Evolutionary conservation across 768 basidiomycete genomes (phyloP), one percentile per base, ranked within the genome.

Genomic region (Crepidotus variabilis): DNA sequence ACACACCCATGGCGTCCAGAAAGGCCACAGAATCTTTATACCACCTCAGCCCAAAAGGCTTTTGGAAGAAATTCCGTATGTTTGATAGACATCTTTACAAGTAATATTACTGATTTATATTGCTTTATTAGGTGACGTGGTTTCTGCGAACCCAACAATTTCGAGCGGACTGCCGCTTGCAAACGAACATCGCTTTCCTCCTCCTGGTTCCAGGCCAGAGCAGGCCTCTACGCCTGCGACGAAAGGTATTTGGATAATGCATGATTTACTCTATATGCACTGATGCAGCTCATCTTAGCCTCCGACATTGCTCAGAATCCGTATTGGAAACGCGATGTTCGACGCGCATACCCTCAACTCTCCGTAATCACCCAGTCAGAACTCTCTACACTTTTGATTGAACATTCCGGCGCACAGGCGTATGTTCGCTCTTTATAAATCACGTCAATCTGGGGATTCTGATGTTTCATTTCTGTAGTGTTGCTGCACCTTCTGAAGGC

Each of bases 51-150:
- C 87, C 90, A 22, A 86, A 88, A 72, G 94, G 94, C 8, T 95
- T 96, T 70, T 96, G 94, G 94, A 96, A 95, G 84, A 93, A 90
- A 77, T 93, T 97, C 67, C 85, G 94, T 94, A 63, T 57, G 92
- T 78, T 59, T 36, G 2, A 33, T 45, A 35, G n/a, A 8, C 9
- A 32, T 2, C 45, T 10, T 9, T 35, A 24, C 43, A 18, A 53
- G 18, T n/a, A 46, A 21, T 28, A 18, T 24, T 5, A 0, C 39
- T 39, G 18, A 45, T 24, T 59, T 52, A 60, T 2, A 60, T 49
- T 49, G 32, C 39, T 56, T 10, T 45, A 50, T 54, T 73, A 96
- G 94, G 92, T 55, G 92, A 96, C 67, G 86, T 80, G 6, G 79
- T 87, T 22, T 90, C 83, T 57, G 84, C 94, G 59, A 94, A 94